Conservation (phyloP, 2,329 filamentous ascomycete genomes). For the Claviceps digitariae region DNA sequence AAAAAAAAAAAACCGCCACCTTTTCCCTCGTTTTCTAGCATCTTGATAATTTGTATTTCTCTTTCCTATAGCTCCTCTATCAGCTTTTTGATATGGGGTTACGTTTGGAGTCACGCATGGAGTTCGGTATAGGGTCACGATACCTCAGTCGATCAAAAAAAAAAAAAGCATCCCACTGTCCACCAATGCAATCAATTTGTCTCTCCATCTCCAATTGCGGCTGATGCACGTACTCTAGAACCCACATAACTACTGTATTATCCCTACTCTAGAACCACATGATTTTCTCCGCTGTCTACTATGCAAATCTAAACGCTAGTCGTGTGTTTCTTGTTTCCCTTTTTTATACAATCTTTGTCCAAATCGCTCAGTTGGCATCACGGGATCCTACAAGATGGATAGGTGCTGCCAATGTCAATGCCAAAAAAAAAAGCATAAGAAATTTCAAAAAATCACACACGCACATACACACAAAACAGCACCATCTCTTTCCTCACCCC, state of each 20-base stretch:
- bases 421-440: not conserved
- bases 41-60: no score
- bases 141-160: no score
- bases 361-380: not conserved
- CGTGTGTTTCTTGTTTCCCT: not conserved
- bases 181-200: not conserved
- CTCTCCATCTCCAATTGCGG: not conserved
- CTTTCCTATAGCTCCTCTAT: no score
- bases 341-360: conserved; percentile 2
- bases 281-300: not conserved
- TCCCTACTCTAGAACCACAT: no score
- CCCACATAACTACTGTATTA: not conserved
- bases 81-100: no score
- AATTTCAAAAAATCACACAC: no score
- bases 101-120: no score
- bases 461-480: not conserved
- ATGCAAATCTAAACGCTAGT: not conserved
- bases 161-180: no score
- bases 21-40: no score
- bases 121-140: no score
- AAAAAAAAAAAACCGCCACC: no score
- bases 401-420: not conserved
- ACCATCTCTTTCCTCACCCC: not conserved
- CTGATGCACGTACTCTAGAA: no score
- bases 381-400: not conserved